Percentiles rank a stretch among this genome's conserved stretches.
Conservation (phyloP, 805 yeast species). For the Babjeviella inositovora region DNA sequence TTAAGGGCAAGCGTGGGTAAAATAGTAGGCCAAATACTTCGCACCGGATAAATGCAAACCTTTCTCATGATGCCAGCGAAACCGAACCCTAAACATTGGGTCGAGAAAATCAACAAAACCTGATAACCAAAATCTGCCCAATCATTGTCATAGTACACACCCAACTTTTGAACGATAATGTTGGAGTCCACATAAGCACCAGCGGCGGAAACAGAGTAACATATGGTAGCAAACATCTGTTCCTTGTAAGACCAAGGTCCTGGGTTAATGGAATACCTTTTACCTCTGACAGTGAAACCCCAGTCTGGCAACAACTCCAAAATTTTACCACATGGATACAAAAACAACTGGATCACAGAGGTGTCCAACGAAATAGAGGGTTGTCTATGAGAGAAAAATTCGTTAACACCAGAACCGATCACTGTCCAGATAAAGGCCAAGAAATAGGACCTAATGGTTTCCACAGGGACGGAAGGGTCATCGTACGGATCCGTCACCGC, state of each 20-base stretch:
- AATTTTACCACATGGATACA: constrained; percentile 11
- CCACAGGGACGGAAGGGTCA: constrained; percentile 13
- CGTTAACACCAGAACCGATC: constrained; percentile 16
- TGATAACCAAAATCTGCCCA: constrained; percentile 24
- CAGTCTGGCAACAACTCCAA: constrained; percentile 8
- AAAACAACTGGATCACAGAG: constrained; percentile 10
- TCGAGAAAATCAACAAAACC: constrained; percentile 15
- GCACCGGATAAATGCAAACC: constrained; percentile 13
- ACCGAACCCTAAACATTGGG: constrained; percentile 26
- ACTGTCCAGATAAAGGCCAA: constrained; percentile 21
- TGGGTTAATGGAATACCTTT: constrained; percentile 29
- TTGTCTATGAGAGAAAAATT: constrained; percentile 17
- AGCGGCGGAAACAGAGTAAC: constrained; percentile 7
- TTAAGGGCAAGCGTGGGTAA: constrained; percentile 9
- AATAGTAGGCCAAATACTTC: constrained; percentile 12
- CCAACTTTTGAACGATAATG: constrained; percentile 7
- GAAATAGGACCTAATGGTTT: constrained; percentile 31
- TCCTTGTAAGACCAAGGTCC: constrained; percentile 54
- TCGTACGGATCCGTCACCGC: constrained; percentile 19
- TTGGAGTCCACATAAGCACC: constrained; percentile 8
- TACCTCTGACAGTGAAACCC: constrained; percentile 7
- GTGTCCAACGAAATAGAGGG: constrained; percentile 13
- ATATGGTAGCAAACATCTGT: constrained; percentile 42
- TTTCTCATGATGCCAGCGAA: constrained; percentile 26
- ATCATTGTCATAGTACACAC: constrained; percentile 2